phyloP scores from a whole-genome alignment of 306 rosid genomes.

The Rosa chinensis region DNA sequence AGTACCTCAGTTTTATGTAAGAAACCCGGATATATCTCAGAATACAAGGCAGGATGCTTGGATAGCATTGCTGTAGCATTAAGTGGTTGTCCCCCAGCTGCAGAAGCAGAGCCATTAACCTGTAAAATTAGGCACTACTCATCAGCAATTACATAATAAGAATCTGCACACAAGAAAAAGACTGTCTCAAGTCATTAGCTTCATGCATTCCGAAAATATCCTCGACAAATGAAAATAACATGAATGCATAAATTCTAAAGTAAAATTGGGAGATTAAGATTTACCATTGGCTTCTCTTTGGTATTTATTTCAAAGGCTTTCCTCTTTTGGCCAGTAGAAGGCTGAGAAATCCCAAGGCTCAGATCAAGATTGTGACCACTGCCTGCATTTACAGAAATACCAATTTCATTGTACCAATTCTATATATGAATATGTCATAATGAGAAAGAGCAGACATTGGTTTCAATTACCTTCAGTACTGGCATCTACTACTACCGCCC shows the following conservation, averaged over 20 bases:
- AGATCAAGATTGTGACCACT: conserved; percentile 53
- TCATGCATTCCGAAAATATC: not conserved
- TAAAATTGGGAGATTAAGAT: not conserved
- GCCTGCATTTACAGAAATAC: conserved; percentile 26
- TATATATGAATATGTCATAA: not conserved
- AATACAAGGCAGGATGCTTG: conserved; percentile 22
- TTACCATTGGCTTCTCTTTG: conserved; percentile 35
- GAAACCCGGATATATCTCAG: conserved; percentile 34
- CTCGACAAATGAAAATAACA: not conserved
- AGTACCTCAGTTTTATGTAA: conserved; percentile 34
- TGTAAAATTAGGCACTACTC: conserved; percentile 16
- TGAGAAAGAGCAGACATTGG: not conserved
- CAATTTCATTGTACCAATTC: conserved; percentile 5
- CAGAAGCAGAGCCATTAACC: conserved; percentile 28
- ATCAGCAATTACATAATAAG: conserved; percentile 7
- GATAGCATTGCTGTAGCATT: conserved; percentile 23
- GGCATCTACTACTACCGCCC: conserved; percentile 22
- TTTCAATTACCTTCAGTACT: conserved; percentile 26
- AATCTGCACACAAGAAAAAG: not conserved
- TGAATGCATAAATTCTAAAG: not conserved
- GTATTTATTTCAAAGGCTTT: conserved; percentile 20
- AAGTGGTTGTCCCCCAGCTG: conserved; percentile 15
- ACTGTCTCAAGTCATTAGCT: not conserved
- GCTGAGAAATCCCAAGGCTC: conserved; percentile 46
- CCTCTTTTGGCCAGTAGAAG: conserved; percentile 29